Base-by-base conservation (phyloP, 805 yeast genomes). In the Pichia cephalocereana region DNA sequence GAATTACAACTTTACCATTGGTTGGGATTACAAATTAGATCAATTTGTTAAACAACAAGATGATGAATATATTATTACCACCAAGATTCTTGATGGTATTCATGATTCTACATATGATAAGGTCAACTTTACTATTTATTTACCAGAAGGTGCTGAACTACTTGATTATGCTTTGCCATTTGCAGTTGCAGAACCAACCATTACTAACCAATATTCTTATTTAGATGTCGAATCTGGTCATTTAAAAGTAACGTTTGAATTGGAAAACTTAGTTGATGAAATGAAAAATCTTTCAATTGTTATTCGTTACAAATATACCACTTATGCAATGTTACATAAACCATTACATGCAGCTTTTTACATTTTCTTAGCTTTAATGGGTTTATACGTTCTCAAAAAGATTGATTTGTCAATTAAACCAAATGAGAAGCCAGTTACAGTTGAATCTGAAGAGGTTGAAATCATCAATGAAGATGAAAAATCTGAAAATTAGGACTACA, bases 1-100 rank as follows among this genome's bases (percentile, higher is more conserved):
- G 99, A 76, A 82, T 59, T 91, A 88, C 68, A 88, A 91, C 68
- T 93, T 87, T 72, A 93, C 98, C 23, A 66, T 91, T 56, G 98
- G 98, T n/a, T 93, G 96, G 96, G 78, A 82, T 44, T 76, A 79
- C 54, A 68, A 72, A 19, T 66, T 90, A 40, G 59, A 68, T 15
- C 67, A 77, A 41, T 82, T 74, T 55, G 70, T 86, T 46, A 79
- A 68, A 56, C 58, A 63, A 39, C 68, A 69, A 11, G 67, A 67
- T 17, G 80, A 77, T 50, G 65, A 70, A 14, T 86, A 78, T 61
- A 61, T 84, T 12, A 67, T 85, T 32, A 74, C 71, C 46, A 77
- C 90, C 31, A 95, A 96, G 15, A 58, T 89, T 23, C 57, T 93
- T 37, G 80, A 79, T 59, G 87, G 93, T 17, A 82, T 91, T 36